Percentiles rank a stretch among this genome's conserved stretches.
Conservation (phyloP, 163 green algal genomes). For the Coccomyxa subellipsoidea region DNA sequence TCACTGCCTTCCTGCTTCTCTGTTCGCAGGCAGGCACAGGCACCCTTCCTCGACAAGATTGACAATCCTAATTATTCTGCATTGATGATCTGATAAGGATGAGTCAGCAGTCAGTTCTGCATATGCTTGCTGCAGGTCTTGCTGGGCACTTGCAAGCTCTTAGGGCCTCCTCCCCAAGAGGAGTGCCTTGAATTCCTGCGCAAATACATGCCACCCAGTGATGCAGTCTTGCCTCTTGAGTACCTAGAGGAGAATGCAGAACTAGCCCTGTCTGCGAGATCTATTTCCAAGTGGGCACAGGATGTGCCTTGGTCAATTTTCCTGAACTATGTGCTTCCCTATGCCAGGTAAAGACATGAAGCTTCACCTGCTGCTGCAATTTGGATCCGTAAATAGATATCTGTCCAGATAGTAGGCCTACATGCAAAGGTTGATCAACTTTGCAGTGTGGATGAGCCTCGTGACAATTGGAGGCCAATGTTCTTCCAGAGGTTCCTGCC, state of each 20-base stretch:
- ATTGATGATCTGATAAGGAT: background rate
- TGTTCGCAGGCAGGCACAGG: too few relatives aligned
- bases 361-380: background rate
- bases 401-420: background rate
- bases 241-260: background rate
- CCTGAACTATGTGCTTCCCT: conserved; percentile 7
- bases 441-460: background rate
- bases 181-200: background rate
- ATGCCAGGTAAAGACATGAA: background rate
- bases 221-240: background rate
- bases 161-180: background rate
- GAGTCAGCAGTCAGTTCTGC: background rate
- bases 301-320: conserved; percentile 2
- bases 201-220: background rate
- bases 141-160: background rate
- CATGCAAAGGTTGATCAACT: background rate
- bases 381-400: background rate
- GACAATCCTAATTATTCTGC: too few relatives aligned
- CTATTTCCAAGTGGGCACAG: background rate
- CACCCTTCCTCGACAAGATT: too few relatives aligned
- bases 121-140: background rate
- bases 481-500: background rate
- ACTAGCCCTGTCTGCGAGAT: background rate
- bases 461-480: background rate
- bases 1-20: too few relatives aligned